phyloP scores from a whole-genome alignment of 2,329 filamentous ascomycete genomes.

The Graphilbum fragrans region DNA sequence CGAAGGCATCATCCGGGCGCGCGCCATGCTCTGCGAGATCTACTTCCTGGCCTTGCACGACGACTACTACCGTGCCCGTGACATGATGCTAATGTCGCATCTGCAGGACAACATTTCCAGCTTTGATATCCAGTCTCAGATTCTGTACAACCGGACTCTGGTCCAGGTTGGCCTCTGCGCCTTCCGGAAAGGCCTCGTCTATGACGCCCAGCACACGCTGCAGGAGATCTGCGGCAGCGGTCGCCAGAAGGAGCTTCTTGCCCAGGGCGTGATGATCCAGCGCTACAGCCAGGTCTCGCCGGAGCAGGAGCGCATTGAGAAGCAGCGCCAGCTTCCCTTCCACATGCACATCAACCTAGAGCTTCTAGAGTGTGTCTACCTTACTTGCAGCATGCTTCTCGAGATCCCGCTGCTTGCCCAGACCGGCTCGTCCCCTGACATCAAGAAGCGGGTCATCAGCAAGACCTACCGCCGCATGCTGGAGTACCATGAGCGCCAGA shows the following conservation, averaged over 20 bases:
- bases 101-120: conserved; percentile 92
- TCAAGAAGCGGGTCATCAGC: conserved; percentile 96
- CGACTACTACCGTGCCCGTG: conserved; percentile 93
- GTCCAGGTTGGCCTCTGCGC: conserved; percentile 97
- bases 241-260: conserved; percentile 92
- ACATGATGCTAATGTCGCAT: conserved; percentile 99
- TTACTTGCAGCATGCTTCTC: conserved; percentile 97
- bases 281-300: conserved; percentile 91
- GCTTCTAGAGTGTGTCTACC: conserved; percentile 93
- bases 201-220: conserved; percentile 93
- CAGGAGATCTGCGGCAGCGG: conserved; percentile 98
- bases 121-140: conserved; percentile 95
- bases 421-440: conserved; percentile 88
- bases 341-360: conserved; percentile 99
- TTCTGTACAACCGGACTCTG: conserved; percentile 94
- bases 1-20: conserved; percentile 89
- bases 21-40: conserved; percentile 96
- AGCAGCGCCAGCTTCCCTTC: conserved; percentile 95
- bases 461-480: conserved; percentile 99
- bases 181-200: conserved; percentile 92
- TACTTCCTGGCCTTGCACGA: conserved; percentile 97
- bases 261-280: conserved; percentile 97
- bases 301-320: conserved; percentile 93
- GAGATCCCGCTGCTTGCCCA: conserved; percentile 96
- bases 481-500: conserved; percentile 98